Evolutionary conservation across 768 basidiomycete species (phyloP), one percentile per base, ranked within the genome.

Genomic region (Heimioporus sp.): DNA sequence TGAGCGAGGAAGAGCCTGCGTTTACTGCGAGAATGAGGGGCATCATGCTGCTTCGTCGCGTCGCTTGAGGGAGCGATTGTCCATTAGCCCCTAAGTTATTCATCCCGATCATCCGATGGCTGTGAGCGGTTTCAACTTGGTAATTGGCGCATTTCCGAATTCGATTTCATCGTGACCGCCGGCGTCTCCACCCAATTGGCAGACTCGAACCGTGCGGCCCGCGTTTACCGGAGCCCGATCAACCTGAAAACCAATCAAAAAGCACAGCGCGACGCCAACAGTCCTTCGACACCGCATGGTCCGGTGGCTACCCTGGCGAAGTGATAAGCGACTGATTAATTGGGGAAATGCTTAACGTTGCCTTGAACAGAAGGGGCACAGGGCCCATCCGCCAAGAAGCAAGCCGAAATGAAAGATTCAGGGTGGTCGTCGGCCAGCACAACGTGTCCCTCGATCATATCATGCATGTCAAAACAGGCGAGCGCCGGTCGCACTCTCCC

Each of bases 1-100:
- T 93, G 72, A 93, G 83, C 6, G 90, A 92, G 2, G 90, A 92
- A 0, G 90, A 91, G 36, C 90, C 90, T 6, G 90, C 82, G 58
- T 92, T 92, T 56, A 86, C 76, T 4, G 90, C 76, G 21, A 92
- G 82, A 49, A 90, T 79, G 54, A 82, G 71, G 17, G 59, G 59
- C 68, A 60, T 65, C n/a, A n/a, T n/a, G 6, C 16, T 10, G 44
- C 2, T 28, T 28, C 16, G 30, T 34, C 10, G 15, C 15, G 20
- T 13, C 7, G 41, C 16, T n/a, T n/a, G n/a, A n/a, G 10, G 19
- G 48, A 11, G 28, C 13, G 16, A 41, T 41, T 5, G 12, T 40
- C 13, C 13, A 13, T 31, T 40, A 19, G 38, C 24, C 24, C 24
- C 24, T 39, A 43, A 44, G 32, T 16, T 32, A 30, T 10, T 28